Percentiles rank a stretch among this genome's conserved stretches.
Evolutionary conservation across 495 filamentous ascomycete species (phyloP).

Genomic region (Monascus purpureus): DNA sequence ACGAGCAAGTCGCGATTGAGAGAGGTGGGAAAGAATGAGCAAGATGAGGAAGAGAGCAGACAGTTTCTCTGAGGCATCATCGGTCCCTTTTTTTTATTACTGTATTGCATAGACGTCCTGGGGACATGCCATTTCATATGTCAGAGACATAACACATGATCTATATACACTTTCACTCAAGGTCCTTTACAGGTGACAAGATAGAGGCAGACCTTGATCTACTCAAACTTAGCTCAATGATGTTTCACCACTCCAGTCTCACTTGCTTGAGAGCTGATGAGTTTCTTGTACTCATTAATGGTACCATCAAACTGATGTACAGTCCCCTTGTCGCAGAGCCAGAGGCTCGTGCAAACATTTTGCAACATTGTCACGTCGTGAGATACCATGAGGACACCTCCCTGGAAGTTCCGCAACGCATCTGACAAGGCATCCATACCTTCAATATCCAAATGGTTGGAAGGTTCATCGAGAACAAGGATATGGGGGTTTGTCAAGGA

Average conservation of each 20-base stretch:
- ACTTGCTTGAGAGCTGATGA: slow-evolving; percentile 82
- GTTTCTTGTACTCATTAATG: slow-evolving; percentile 95
- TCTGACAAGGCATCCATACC: slow-evolving; percentile 91
- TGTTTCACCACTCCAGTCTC: slow-evolving; percentile 57
- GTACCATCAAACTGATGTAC: slow-evolving; percentile 96
- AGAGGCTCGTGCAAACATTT: slow-evolving; percentile 84
- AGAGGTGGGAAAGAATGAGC: no score
- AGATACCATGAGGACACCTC: slow-evolving; percentile 94
- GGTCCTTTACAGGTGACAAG: no score
- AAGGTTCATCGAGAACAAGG: slow-evolving; percentile 93
- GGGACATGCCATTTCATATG: no score
- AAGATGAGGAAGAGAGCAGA: no score
- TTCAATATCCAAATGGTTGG: slow-evolving; percentile 97
- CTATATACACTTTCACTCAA: no score
- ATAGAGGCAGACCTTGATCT: no score
- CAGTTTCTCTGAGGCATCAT: no score
- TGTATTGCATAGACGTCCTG: no score
- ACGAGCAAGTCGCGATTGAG: no score
- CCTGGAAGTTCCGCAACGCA: slow-evolving; percentile 75
- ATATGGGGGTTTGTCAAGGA: slow-evolving; percentile 91
- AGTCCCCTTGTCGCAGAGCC: slow-evolving; percentile 91
- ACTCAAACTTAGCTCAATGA: slow-evolving; percentile 14
- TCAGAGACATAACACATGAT: no score
- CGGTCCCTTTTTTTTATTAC: no score
- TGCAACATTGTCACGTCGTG: slow-evolving; percentile 99